phyloP scores from a whole-genome alignment of 441 rosid genomes.

The Adansonia madagascariensis region DNA sequence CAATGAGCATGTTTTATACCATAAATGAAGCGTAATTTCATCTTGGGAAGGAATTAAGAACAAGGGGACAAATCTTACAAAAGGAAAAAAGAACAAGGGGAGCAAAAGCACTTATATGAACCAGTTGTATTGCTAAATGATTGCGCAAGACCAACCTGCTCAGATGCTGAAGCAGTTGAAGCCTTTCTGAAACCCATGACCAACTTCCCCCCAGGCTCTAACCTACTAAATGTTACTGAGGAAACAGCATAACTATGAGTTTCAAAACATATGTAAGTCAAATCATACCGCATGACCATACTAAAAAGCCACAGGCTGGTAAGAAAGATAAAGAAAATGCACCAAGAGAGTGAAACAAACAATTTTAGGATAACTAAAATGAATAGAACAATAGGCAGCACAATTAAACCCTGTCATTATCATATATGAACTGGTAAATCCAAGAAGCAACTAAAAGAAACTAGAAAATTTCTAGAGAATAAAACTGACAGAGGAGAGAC shows the following conservation, averaged over 20 bases:
- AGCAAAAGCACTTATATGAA: not conserved
- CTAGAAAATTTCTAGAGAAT: slow-evolving; percentile 22
- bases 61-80: not conserved
- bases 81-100: not conserved
- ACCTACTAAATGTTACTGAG: slow-evolving; percentile 89
- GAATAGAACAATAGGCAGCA: not conserved
- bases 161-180: slow-evolving; percentile 59
- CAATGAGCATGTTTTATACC: not conserved
- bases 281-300: slow-evolving; percentile 25
- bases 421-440: slow-evolving; percentile 8
- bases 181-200: slow-evolving; percentile 98
- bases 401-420: not conserved
- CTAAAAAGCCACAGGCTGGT: slow-evolving; percentile 23
- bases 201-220: slow-evolving; percentile 94
- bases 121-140: not conserved
- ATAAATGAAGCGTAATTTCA: not conserved
- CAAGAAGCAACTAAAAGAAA: slow-evolving; percentile 24
- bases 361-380: slow-evolving; percentile 12
- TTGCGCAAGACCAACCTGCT: slow-evolving; percentile 58
- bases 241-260: slow-evolving; percentile 43
- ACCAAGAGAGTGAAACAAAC: not conserved
- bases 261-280: slow-evolving; percentile 28
- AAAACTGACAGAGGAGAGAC: slow-evolving; percentile 23
- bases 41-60: slow-evolving; percentile 3
- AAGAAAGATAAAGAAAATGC: slow-evolving; percentile 28